Evolutionary conservation across 805 yeast species (phyloP), one percentile per base, ranked within the genome.

Genomic region (Metschnikowia arizonensis): DNA sequence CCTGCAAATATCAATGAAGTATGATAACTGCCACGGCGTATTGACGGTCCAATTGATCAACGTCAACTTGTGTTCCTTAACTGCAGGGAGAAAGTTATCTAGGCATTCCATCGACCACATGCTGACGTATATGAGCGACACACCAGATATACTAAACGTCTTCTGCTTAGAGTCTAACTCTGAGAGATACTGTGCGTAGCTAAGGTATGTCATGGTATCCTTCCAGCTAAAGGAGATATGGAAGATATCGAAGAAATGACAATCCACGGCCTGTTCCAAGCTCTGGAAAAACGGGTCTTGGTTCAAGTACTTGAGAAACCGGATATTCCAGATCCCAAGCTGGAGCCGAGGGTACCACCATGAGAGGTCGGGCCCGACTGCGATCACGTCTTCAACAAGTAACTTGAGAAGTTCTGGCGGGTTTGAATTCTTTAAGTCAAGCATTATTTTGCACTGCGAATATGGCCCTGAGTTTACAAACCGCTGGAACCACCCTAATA

Each of bases 11-110:
- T 49, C 53, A 17, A 40, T 42, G 37, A 69, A 59, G 53, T 68
- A 68, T 26, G 66, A 63, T 37, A 56, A 64, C 47, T 71, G 75
- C n/a, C 47, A 47, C n/a, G 39, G 44, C 32, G 49, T 64, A 50
- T 71, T 71, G 37, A 71, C 53, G 8, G 76, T 71, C 76, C 75
- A 71, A 15, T 66, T 57, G 45, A 56, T 68, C 31, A 71, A 54
- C 40, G 59, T 60, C 52, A 69, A 51, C 45, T 63, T 50, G 41
- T 70, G 66, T 9, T 49, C 44, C 47, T 59, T 60, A 21, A 61
- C 48, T n/a, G 66, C 54, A 0, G 76, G 76, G 43, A 70, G 48
- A 50, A 71, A 70, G 35, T 57, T 56, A 17, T 61, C 58, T 11
- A 71, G 47, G 33, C 68, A 71, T 2, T 59, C 66, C 2, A 48